A percentile compares a stretch with the other conserved stretches of the same genome.
Conservation (phyloP, 495 filamentous ascomycete species). For the Oidiodendron maius region DNA sequence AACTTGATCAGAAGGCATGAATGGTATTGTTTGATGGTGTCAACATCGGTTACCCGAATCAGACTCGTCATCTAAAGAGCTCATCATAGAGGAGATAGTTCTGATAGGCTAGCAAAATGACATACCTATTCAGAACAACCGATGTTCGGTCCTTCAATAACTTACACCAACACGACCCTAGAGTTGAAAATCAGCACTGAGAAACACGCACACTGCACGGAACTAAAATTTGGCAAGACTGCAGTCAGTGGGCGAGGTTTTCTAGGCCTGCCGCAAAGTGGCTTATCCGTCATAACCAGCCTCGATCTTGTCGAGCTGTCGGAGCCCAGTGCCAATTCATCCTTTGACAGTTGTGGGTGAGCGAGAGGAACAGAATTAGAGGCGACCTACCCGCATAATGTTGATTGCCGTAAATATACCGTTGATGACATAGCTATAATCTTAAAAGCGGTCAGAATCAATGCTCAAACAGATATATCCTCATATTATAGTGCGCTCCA, state of each 20-base stretch:
- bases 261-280: slow-evolving; percentile 99
- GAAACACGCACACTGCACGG: too few species aligned
- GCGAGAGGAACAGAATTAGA: slow-evolving; percentile 8
- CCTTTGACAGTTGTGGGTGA: slow-evolving; percentile 45
- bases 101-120: not conserved
- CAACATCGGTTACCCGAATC: slow-evolving; percentile 77
- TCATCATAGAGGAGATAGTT: slow-evolving; percentile 49
- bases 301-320: slow-evolving; percentile 40
- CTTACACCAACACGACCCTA: too few species aligned
- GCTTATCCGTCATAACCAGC: slow-evolving; percentile 62
- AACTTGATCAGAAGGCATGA: slow-evolving; percentile 63
- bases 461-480: too few species aligned
- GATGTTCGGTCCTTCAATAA: too few species aligned
- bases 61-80: slow-evolving; percentile 81
- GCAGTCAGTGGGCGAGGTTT: slow-evolving; percentile 99
- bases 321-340: slow-evolving; percentile 99
- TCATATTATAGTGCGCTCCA: too few species aligned
- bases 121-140: not conserved
- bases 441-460: too few species aligned
- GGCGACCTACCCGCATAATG: slow-evolving; percentile 17
- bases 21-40: slow-evolving; percentile 63
- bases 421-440: too few species aligned
- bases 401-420: too few species aligned
- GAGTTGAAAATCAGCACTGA: too few species aligned
- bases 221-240: too few species aligned